phyloP scores from a whole-genome alignment of 257 asterid species.

The Fraxinus quadrangulata region DNA sequence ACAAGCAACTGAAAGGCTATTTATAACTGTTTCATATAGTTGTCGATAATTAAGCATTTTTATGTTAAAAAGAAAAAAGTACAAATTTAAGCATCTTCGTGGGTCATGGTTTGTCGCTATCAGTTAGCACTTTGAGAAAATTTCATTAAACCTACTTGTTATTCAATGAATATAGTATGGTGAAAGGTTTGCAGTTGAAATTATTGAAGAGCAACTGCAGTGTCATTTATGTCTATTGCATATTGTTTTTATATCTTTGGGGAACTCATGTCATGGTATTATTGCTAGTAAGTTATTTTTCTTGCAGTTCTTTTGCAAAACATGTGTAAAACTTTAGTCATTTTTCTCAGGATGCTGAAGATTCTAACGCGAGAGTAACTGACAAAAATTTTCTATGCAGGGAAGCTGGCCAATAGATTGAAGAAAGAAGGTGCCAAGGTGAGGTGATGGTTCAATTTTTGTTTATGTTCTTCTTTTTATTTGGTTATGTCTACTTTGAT shows the following conservation, averaged over 20 bases:
- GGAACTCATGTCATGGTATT: neutral
- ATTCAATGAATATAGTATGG: neutral
- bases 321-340: neutral
- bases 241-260: neutral
- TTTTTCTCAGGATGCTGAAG: neutral
- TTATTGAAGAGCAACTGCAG: neutral
- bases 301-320: neutral
- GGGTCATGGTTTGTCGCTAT: slow-evolving; percentile 7
- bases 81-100: neutral
- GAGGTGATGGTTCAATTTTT: slow-evolving; percentile 24
- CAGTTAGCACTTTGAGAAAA: neutral
- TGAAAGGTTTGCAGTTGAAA: slow-evolving; percentile 8
- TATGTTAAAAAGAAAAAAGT: neutral
- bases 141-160: neutral
- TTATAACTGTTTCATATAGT: slow-evolving; percentile 2
- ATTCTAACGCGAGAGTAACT: slow-evolving; percentile 12
- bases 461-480: slow-evolving; percentile 1
- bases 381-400: slow-evolving; percentile 42
- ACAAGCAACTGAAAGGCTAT: slow-evolving; percentile 1
- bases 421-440: slow-evolving; percentile 95
- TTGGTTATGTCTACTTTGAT: neutral
- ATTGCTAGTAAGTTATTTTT: neutral
- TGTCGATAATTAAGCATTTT: neutral
- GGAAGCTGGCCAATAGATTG: slow-evolving; percentile 86
- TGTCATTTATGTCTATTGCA: neutral